Base-by-base conservation (phyloP, 2,329 filamentous ascomycete genomes). In the Clonostachys rosea region DNA sequence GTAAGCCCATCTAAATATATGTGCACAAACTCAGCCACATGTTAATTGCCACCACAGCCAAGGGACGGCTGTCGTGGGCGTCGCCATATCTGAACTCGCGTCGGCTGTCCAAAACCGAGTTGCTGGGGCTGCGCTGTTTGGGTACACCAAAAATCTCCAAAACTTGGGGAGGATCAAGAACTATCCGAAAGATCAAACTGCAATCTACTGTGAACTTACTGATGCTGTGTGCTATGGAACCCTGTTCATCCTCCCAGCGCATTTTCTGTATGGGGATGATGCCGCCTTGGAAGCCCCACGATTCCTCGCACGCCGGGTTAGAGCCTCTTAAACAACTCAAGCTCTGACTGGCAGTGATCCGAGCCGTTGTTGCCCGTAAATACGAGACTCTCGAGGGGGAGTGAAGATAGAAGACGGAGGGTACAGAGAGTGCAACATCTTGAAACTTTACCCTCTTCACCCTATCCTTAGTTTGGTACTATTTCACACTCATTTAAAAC, bases 131-230 rank as follows among this genome's bases (percentile, higher is more conserved):
- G 63, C 65, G 11, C 59, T 69, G 24, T 70, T 67, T 40, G 68
- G 69, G 1, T 70, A 71, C 50, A 70, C 69, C 46, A 65, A 70
- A 60, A 72, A 73, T 55, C 50, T 59, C 43, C 70, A 72, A 54
- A 68, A 71, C 52, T 43, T 46, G 4, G 67, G 69, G 36, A 47
- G 56, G 40, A 70, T 73, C 24, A 64, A 63, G 40, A 63, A 64
- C 51, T 73, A 64, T 50, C 63, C 67, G 0, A 46, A 47, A 1
- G 56, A 60, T 39, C 57, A 63, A 36, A 63, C 62, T 24, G 53
- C 62, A 48, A 60, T 72, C n/a, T 72, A 60, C 53, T 73, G 70
- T 53, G 62, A 61, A 13, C 1, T 20, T 3, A 55, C 54, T 2
- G 70, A 73, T 20, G 52, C 60, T 3, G 65, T 70, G 18, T 70